A percentile compares a stretch with the other conserved stretches of the same genome.
phyloP scores from a whole-genome alignment of 2,329 filamentous ascomycete genomes.

The Helminthosporium solani region DNA sequence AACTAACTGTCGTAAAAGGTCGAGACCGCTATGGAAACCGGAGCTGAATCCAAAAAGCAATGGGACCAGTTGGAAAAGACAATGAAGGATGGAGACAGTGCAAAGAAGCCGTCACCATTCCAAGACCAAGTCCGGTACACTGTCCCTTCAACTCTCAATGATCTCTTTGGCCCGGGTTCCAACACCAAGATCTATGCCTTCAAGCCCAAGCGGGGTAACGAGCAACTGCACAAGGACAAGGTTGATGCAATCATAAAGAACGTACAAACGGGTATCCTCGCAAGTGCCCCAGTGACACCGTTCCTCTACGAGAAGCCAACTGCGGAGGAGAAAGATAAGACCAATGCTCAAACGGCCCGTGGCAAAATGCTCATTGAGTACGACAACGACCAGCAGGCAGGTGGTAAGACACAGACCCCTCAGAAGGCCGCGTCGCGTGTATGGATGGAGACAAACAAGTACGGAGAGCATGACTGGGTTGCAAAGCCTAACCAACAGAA shows the following conservation, averaged over 20 bases:
- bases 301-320: constrained; percentile 3
- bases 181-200: constrained; percentile 2
- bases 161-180: constrained; percentile 1
- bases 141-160: background rate
- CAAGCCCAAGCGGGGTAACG: background rate
- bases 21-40: too few relatives aligned
- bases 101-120: too few relatives aligned
- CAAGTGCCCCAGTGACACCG: background rate
- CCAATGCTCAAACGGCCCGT: background rate
- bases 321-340: background rate
- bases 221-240: background rate
- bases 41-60: too few relatives aligned
- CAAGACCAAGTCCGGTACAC: constrained; percentile 1
- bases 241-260: background rate
- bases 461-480: constrained; percentile 3
- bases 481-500: background rate
- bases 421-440: constrained; percentile 3
- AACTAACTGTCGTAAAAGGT: too few relatives aligned
- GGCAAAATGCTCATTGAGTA: constrained; percentile 10
- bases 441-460: constrained; percentile 1
- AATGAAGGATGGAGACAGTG: too few relatives aligned
- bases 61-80: too few relatives aligned
- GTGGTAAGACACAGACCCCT: background rate
- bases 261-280: constrained; percentile 1
- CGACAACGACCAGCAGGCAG: constrained; percentile 2